Percentiles rank a stretch among this genome's conserved stretches.
These are phyloP conservation scores for Hydnum rufescens DNA, from an alignment of 768 basidiomycete species.

Conservation along the genomic window DNA sequence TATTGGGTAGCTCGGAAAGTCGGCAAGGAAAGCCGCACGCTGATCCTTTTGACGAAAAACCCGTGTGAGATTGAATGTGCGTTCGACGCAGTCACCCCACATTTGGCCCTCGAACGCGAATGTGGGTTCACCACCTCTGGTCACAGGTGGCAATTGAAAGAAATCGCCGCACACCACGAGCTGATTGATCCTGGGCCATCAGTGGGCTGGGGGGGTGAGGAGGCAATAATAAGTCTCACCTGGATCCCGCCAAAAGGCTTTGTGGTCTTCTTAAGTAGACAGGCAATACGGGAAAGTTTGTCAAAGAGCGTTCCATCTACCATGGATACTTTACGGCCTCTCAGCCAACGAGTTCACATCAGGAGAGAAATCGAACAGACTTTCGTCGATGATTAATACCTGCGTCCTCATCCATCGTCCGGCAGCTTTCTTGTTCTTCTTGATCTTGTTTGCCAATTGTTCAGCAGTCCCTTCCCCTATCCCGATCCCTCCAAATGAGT, in stretches of 20 bases:
- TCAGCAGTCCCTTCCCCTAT: slow-evolving; percentile 49
- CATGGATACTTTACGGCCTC: slow-evolving; percentile 64
- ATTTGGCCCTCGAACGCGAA: slow-evolving; percentile 81
- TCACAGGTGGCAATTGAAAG: slow-evolving; percentile 91
- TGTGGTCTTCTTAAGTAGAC: slow-evolving; percentile 35
- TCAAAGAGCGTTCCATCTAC: slow-evolving; percentile 85
- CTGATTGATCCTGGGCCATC: slow-evolving; percentile 20
- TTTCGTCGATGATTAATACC: slow-evolving; percentile 36
- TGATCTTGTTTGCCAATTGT: slow-evolving; percentile 41
- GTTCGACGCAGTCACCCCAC: slow-evolving; percentile 56
- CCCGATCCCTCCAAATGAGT: slow-evolving; percentile 91
- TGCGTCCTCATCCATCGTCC: slow-evolving; percentile 68
- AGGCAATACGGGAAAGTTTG: slow-evolving; percentile 60
- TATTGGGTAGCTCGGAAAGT: slow-evolving; percentile 5
- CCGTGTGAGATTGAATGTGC: slow-evolving; percentile 82
- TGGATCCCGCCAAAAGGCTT: slow-evolving; percentile 90
- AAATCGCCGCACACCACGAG: slow-evolving; percentile 91
- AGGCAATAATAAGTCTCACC: slow-evolving; percentile 20
- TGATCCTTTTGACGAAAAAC: slow-evolving; percentile 91
- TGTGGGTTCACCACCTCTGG: slow-evolving; percentile 35
- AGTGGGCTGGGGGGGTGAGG: not conserved
- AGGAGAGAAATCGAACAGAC: slow-evolving; percentile 16
- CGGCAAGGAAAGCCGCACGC: slow-evolving; percentile 27
- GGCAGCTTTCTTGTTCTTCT: slow-evolving; percentile 67
- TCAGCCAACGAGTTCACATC: not conserved